Evolutionary conservation across 495 filamentous ascomycete genomes (phyloP).

Genomic region (Talaromyces liani): DNA sequence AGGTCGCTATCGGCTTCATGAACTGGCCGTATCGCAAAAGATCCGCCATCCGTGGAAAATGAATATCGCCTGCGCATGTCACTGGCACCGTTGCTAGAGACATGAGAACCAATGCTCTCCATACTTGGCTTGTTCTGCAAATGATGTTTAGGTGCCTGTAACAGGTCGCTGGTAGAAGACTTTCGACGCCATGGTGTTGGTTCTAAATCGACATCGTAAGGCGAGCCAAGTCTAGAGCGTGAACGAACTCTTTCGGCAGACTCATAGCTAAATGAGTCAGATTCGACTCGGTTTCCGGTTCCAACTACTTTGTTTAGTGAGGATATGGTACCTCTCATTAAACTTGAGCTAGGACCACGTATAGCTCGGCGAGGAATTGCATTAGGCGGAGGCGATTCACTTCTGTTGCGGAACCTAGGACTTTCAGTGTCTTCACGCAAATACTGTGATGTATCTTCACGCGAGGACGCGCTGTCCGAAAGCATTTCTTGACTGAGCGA

Average conservation of each 20-base stretch:
- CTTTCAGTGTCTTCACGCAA: not conserved
- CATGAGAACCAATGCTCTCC: slow-evolving; percentile 6
- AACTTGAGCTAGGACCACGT: slow-evolving; percentile 5
- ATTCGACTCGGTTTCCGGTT: not conserved
- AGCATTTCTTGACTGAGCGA: not conserved
- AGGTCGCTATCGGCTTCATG: slow-evolving; percentile 54
- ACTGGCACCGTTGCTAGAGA: not conserved
- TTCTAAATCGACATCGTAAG: slow-evolving; percentile 3
- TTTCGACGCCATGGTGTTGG: not conserved
- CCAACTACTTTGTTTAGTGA: slow-evolving; percentile 8
- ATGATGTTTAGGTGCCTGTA: slow-evolving; percentile 1
- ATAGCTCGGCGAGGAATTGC: slow-evolving; percentile 7
- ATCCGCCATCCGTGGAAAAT: slow-evolving; percentile 8
- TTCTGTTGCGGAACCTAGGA: not conserved
- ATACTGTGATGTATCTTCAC: not conserved
- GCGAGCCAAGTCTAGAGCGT: slow-evolving; percentile 1
- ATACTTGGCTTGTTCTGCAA: slow-evolving; percentile 7
- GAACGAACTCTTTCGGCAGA: not conserved
- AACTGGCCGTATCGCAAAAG: slow-evolving; percentile 20
- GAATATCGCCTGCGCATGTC: slow-evolving; percentile 6
- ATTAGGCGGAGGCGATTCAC: slow-evolving; percentile 5
- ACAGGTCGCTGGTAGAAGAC: not conserved
- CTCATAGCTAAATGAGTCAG: not conserved
- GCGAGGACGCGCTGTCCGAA: not conserved
- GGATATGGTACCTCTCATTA: slow-evolving; percentile 9